Evolutionary conservation across 2,329 filamentous ascomycete species (phyloP).

Genomic region (Fusarium sp.): DNA sequence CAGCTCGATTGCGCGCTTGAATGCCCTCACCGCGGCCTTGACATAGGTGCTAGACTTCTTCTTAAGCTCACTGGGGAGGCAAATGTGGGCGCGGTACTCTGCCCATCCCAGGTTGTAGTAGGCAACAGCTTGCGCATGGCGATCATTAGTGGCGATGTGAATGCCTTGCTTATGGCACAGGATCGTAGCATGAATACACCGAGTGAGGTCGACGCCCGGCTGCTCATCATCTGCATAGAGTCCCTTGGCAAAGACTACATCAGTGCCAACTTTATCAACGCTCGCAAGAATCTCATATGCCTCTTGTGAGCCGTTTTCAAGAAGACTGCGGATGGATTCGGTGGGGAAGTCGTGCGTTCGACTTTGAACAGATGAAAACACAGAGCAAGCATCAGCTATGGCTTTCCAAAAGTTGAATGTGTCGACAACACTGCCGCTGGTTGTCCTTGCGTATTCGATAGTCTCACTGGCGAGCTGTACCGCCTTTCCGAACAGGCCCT

Average conservation of each 20-base stretch:
- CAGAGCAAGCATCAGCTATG: constrained; percentile 84
- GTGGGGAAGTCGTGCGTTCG: constrained; percentile 70
- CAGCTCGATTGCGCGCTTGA: constrained; percentile 94
- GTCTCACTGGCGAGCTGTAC: constrained; percentile 74
- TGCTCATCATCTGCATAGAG: constrained; percentile 58
- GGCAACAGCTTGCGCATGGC: constrained; percentile 91
- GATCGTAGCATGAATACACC: constrained; percentile 75
- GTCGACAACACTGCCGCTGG: constrained; percentile 68
- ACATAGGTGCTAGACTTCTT: constrained; percentile 74
- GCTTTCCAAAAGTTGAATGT: constrained; percentile 97
- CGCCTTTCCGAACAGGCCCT: constrained; percentile 86
- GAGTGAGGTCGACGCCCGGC: constrained; percentile 60
- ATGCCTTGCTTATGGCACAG: constrained; percentile 90
- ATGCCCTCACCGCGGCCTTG: constrained; percentile 84
- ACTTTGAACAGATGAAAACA: constrained; percentile 82
- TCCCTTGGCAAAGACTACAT: constrained; percentile 56
- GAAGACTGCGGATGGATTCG: constrained; percentile 63
- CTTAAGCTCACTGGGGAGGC: constrained; percentile 61
- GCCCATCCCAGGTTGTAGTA: constrained; percentile 98
- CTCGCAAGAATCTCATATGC: constrained; percentile 71
- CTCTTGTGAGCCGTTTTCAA: constrained; percentile 62
- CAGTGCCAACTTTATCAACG: constrained; percentile 69
- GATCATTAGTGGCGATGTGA: constrained; percentile 73
- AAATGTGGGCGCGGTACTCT: constrained; percentile 82
- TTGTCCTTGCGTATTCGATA: constrained; percentile 71